Base-by-base conservation (phyloP, 805 yeast genomes). In the Starmerella vitae region DNA sequence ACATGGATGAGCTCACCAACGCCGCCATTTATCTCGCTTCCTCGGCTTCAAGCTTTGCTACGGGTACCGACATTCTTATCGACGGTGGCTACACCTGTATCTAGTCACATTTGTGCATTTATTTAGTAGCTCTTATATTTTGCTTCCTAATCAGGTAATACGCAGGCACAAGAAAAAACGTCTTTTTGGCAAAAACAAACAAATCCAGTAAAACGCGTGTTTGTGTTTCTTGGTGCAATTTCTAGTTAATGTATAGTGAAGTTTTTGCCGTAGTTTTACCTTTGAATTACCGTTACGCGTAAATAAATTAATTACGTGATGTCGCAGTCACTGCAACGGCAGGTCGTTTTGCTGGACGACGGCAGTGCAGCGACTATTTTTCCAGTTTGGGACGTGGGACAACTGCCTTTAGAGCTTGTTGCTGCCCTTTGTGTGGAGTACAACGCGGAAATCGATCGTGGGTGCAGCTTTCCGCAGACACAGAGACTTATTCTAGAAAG, bases 331-430 rank as follows among this genome's bases (percentile, higher is more conserved):
- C 42, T 45, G 17, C n/a, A 38, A 14, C 15, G 39, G 24, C 49
- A 77, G 1, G 82, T 84, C 2, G 61, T 84, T 10, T 64, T 85
- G 20, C 78, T 81, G 53, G 95, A 86, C 58, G 84, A 88, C 14
- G 91, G 82, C 48, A 85, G 96, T 1, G 74, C 86, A 0, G 96
- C 96, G 1, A 86, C 96, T 3, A 77, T 91, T 43, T 84, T 83
- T 54, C 97, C 98, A 3, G 71, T 88, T 12, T 68, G 74, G 42
- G 70, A 73, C 21, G 66, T 76, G 0, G 68, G 68, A 20, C 74
- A 76, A 41, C 63, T 88, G 10, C 97, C 97, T 0, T 71, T 73
- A 2, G 88, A 84, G 0, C 64, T 88, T 20, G 58, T 84, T 29
- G 78, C 80, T 15, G 86, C 88, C 54, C 57, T 88, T 30, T 74